Conservation (phyloP, 371 early-diverging fungal genomes). For the Choanephora cucurbitarum region DNA sequence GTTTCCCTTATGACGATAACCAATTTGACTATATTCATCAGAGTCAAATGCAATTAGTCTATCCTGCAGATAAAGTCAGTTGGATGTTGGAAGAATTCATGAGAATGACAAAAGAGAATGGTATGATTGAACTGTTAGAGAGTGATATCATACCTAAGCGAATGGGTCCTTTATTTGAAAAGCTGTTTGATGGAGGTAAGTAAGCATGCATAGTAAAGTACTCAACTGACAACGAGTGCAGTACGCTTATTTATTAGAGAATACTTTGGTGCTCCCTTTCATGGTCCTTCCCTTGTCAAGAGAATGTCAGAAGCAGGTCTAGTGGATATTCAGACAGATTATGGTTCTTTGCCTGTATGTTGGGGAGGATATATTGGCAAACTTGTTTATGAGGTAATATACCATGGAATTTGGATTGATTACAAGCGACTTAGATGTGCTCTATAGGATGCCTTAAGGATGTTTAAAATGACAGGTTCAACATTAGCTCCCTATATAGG, state of each 20-base stretch:
- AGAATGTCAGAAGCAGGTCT: constrained; percentile 26
- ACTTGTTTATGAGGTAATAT: constrained; percentile 40
- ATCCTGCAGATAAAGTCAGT: constrained; percentile 24
- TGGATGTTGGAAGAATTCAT: constrained; percentile 25
- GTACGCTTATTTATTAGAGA: constrained; percentile 2
- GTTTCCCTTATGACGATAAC: constrained; percentile 20
- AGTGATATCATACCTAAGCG: constrained; percentile 16
- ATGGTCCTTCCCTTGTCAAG: constrained; percentile 23
- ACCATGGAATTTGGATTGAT: too few relatives aligned
- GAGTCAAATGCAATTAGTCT: constrained; percentile 30
- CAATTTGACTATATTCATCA: constrained; percentile 42
- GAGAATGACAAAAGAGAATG: constrained; percentile 38
- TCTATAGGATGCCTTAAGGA: constrained; percentile 19
- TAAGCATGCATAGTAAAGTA: too few relatives aligned
- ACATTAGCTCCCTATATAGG: constrained; percentile 20
- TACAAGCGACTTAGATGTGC: too few relatives aligned
- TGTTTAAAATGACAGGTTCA: constrained; percentile 27
- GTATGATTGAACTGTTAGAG: constrained; percentile 43
- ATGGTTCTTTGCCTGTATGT: constrained; percentile 40
- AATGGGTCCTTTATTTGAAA: constrained; percentile 20
- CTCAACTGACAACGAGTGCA: neutral
- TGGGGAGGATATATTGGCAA: constrained; percentile 52
- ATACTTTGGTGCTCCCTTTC: constrained; percentile 14
- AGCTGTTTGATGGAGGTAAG: constrained; percentile 12
- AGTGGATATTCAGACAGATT: constrained; percentile 32